Percentiles rank a stretch among this genome's conserved stretches.
Evolutionary conservation across 2,329 filamentous ascomycete species (phyloP).

Genomic region (Scedosporium boydii): DNA sequence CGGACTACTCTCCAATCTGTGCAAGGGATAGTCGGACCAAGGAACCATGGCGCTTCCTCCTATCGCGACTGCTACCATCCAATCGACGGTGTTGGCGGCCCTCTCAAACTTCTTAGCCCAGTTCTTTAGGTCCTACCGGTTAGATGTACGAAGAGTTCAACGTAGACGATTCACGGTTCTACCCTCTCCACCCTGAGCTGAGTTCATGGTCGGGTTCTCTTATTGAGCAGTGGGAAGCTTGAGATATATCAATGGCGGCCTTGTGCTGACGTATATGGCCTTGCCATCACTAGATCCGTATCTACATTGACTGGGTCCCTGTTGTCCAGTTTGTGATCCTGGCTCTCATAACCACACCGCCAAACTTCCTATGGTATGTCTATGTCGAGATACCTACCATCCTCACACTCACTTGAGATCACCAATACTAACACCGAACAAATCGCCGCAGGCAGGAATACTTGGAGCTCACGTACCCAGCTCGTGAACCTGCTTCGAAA

Average conservation of each 20-base stretch:
- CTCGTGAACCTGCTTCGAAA: slow-evolving; percentile 33
- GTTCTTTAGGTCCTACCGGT: slow-evolving; percentile 52
- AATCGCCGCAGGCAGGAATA: slow-evolving; percentile 55
- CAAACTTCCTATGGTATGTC: slow-evolving; percentile 73
- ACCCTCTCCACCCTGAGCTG: neutral
- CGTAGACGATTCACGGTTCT: neutral
- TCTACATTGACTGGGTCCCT: slow-evolving; percentile 55
- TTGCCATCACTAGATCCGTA: slow-evolving; percentile 35
- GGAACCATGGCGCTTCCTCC: slow-evolving; percentile 25
- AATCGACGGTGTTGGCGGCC: slow-evolving; percentile 55
- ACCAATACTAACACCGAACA: slow-evolving; percentile 9
- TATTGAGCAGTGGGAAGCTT: no score
- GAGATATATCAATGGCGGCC: neutral
- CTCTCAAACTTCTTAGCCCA: slow-evolving; percentile 69
- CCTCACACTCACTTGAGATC: neutral
- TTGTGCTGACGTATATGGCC: neutral
- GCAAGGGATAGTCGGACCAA: neutral
- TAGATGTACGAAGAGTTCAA: slow-evolving; percentile 34
- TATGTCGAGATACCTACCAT: neutral
- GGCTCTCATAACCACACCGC: slow-evolving; percentile 63
- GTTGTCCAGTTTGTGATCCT: slow-evolving; percentile 72
- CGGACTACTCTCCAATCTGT: no score
- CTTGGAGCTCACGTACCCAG: slow-evolving; percentile 67
- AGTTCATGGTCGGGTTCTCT: neutral
- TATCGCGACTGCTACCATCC: slow-evolving; percentile 51